Evolutionary conservation across 345 rosid species (phyloP), one percentile per base, ranked within the genome.

Genomic region (Arabidopsis arenosa): DNA sequence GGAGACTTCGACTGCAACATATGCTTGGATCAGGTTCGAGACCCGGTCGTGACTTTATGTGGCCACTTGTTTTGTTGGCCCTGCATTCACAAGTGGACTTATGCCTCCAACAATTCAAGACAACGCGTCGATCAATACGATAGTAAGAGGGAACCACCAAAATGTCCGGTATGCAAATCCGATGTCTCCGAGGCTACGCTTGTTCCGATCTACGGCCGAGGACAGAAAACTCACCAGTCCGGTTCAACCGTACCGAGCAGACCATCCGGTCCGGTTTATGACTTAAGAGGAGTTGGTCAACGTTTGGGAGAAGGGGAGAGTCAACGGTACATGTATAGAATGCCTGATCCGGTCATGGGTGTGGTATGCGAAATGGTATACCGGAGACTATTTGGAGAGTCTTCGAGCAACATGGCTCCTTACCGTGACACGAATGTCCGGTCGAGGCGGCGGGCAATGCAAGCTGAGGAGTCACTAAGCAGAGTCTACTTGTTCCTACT

Each of bases 11-110:
- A 92, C 80, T 95, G 99, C 82, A 90, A 87, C 60, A 92, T 95
- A 80, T 95, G 99, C 61, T 77, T 95, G 13, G 97, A 95, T 43
- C 84, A 63, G 56, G 97, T 92, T 4, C 82, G 51, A 0, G 99
- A 95, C 41, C 99, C 99, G 0, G 95, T 95, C 68, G 97, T 95
- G 59, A 92, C 97, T 30, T 88, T 85, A 63, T 95, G 97, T 33
- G 99, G 99, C 36, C 99, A 95, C 82, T 86, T 95, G 52, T 95
- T 90, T 81, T 95, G 99, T 84, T 95, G 99, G 99, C 92, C 97
- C 17, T 95, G 97, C 85, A 90, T 95, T 73, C 88, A 92, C 81
- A 86, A 89, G 79, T 94, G 98, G 98, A 86, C 87, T 40, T 76
- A 83, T 37, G 86, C 93, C 80, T 75, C 72, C 87, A 93, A 15